Base-by-base conservation (phyloP, 164 flowering plant species). In the Liriodendron chinense region DNA sequence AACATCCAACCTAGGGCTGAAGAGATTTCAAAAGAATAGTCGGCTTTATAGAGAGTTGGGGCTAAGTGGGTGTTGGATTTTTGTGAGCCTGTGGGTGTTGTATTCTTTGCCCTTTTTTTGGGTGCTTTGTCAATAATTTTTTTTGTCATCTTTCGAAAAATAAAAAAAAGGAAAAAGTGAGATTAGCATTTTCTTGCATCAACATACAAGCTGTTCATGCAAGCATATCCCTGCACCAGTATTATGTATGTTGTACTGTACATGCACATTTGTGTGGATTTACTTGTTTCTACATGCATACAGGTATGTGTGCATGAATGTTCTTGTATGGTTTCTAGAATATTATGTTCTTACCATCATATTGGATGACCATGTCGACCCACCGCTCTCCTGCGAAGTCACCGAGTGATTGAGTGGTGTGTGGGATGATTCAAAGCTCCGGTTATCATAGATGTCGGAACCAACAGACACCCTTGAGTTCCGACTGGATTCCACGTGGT, bases 401-500 rank as follows among this genome's bases (percentile, higher is more conserved):
- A 84, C 80, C 72, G 26, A 74, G 34, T 68, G 65, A 26, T 77
- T 83, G 10, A 59, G 57, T 1, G 77, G 83, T 10, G 59, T 53
- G 16, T 53, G 10, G 8, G 48, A 2, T 12, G 87, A 86, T 13
- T 86, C 90, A 71, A 81, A 65, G 81, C 89, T 85, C 1, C 80
- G 77, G 10, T 75, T 82, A 18, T 85, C 88, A 64, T 86, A 82
- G 74, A 80, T 62, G 77, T 59, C 21, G 14, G 47, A 16, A 34
- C 9, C 6, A 59, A 8, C 70, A 74, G 82, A 81, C 43, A 79
- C 0, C 68, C 90, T 77, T 23, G 91, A 75, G 43, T 78, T 72
- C 53, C 77, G 81, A 9, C 77, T 81, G 23, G 70, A 20, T 3
- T 87, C 90, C 65, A 80, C 1, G 47, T 56, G 75, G 22, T 91